Base-by-base conservation (phyloP, 2,329 filamentous ascomycete species). In the Blumeria graminis region DNA sequence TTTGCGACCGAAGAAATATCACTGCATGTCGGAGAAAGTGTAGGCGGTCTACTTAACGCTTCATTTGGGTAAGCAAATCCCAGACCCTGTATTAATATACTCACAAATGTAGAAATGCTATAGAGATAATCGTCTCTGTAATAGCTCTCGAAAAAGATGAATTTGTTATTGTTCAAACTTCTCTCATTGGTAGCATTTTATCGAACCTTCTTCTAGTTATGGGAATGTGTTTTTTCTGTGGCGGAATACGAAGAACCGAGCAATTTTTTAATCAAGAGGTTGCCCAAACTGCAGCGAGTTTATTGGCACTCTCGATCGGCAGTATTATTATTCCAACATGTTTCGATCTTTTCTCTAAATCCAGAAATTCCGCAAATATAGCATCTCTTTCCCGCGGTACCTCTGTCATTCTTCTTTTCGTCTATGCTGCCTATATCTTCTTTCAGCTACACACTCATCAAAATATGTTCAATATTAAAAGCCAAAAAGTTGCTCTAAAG, bases 231-330 rank as follows among this genome's bases (percentile, higher is more conserved):
- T 95, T 93, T 74, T 92, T 94, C 71, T 82, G 86, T 59, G 88
- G 66, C 32, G 66, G 66, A 3, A 68, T 93, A 62, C 81, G 84
- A 58, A 79, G 89, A 33, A 65, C 77, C 33, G 84, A 93, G 66
- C 90, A 95, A 67, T 82, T 79, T 68, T 96, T 95, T 76, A 94
- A 95, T 71, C 80, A 84, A 36, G 90, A 86, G 0, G 88, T 95
- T 6, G 89, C 89, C 0, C 88, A 94, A 68, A 94, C 89, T 0
- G 86, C 88, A 3, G 81, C 88, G 13, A 69, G 73, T 32, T 79
- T 84, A 10, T 72, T 92, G 28, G 70, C 88, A 18, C 67, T 83
- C 9, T 76, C 82, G 11, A 84, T 93, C 39, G 82, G 81, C 54
- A 83, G 81, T 63, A 74, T 94, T 62, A 90, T 95, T 61, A 87